phyloP scores from a whole-genome alignment of 2,329 filamentous ascomycete species.

The Leptographium radiaticola region DNA sequence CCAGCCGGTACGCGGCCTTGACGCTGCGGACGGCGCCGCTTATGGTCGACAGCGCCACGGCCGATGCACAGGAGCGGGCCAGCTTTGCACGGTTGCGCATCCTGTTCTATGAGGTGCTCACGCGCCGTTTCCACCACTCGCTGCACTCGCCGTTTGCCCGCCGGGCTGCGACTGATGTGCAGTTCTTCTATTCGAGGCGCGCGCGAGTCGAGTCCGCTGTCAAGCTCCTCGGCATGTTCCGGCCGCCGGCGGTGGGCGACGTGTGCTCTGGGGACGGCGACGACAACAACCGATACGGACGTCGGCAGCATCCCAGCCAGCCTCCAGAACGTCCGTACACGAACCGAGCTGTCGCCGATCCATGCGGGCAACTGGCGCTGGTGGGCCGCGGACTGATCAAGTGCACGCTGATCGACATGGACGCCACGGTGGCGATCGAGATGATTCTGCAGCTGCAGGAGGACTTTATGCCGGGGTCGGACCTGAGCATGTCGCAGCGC shows the following conservation, averaged over 20 bases:
- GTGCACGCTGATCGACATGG: constrained; percentile 10
- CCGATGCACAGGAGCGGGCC: neutral
- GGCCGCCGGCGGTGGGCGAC: neutral
- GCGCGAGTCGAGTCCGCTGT: constrained; percentile 11
- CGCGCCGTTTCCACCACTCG: constrained; percentile 12
- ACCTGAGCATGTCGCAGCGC: constrained; percentile 9
- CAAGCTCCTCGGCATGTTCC: constrained; percentile 7
- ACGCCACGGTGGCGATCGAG: constrained; percentile 9
- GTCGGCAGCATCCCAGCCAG: too few species aligned
- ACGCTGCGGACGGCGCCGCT: constrained; percentile 3
- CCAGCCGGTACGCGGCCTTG: constrained; percentile 8
- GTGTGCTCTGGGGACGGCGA: neutral
- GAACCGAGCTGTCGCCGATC: neutral
- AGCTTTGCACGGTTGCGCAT: constrained; percentile 8
- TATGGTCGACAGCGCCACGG: neutral
- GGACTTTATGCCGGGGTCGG: constrained; percentile 6
- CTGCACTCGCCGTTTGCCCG: constrained; percentile 13
- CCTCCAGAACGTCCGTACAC: neutral
- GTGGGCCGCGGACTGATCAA: constrained; percentile 12
- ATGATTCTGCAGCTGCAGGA: constrained; percentile 12
- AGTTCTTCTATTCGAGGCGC: constrained; percentile 12
- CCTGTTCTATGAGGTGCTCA: constrained; percentile 10
- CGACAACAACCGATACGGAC: too few species aligned
- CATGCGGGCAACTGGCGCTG: constrained; percentile 7
- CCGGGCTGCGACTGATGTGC: constrained; percentile 7